These are phyloP conservation scores for Mortierella claussenii DNA, from an alignment of 192 early-diverging fungal species.

Conservation along the genomic window DNA sequence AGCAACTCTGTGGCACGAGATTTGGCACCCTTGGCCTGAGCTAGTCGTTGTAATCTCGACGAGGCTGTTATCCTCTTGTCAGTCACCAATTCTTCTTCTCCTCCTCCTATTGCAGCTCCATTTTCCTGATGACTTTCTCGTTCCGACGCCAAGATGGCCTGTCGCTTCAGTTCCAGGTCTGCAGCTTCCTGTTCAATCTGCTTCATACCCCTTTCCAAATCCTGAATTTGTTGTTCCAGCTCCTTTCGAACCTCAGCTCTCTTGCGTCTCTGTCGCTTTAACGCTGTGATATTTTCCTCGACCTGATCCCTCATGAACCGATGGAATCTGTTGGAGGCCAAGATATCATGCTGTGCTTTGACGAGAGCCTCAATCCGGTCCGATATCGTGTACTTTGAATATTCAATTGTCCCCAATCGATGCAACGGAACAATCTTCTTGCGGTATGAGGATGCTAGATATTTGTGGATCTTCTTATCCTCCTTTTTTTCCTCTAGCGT, in stretches of 20 bases:
- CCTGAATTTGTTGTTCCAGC: conserved; percentile 25
- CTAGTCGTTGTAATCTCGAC: conserved; percentile 25
- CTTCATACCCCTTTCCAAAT: conserved; percentile 43
- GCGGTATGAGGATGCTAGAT: conserved; percentile 4
- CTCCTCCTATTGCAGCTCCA: neutral
- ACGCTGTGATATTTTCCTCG: conserved; percentile 33
- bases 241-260: conserved; percentile 37
- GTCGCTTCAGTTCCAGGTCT: conserved; percentile 26
- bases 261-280: conserved; percentile 45
- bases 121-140: conserved; percentile 19
- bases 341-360: conserved; percentile 46
- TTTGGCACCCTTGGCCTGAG: conserved; percentile 39
- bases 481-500: conserved; percentile 25
- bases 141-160: conserved; percentile 27
- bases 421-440: neutral
- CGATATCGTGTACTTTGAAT: conserved; percentile 25
- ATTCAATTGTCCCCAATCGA: conserved; percentile 32
- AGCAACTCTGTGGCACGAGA: conserved; percentile 25
- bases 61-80: conserved; percentile 10
- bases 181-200: conserved; percentile 35
- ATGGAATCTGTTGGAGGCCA: conserved; percentile 31
- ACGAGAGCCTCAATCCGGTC: conserved; percentile 42
- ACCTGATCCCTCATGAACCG: conserved; percentile 47
- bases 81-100: too few relatives aligned
- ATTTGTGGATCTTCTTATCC: conserved; percentile 37